Evolutionary conservation across 73 alveolate genomes (phyloP).

Genomic region (Tetrahymena thermophila): DNA sequence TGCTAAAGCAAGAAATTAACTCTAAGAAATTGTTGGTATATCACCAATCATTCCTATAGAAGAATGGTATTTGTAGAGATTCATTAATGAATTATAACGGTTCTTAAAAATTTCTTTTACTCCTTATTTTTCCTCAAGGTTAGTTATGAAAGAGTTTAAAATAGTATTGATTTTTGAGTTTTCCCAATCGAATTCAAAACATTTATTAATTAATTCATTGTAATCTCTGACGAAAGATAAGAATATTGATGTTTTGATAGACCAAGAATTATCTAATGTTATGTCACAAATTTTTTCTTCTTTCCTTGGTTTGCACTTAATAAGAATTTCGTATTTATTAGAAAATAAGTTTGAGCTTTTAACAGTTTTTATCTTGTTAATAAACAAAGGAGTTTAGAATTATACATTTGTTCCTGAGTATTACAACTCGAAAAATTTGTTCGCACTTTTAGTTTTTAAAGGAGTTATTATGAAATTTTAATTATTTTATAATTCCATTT

Average conservation of each 20-base stretch:
- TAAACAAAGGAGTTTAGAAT: conserved; percentile 14
- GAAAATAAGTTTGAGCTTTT: conserved; percentile 5
- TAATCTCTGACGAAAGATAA: conserved; percentile 53
- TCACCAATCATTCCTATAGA: conserved; percentile 9
- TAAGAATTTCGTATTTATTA: neutral
- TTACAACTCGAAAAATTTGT: neutral
- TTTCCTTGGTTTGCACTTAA: neutral
- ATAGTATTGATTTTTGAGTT: neutral
- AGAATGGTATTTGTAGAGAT: conserved; percentile 30
- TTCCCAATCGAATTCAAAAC: conserved; percentile 88
- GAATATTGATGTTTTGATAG: conserved; percentile 48
- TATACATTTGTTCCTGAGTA: neutral
- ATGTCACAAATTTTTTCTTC: neutral
- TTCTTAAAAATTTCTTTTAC: neutral
- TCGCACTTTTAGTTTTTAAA: neutral
- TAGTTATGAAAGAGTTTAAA: neutral
- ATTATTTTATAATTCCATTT: neutral
- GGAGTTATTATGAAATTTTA: neutral
- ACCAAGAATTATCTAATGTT: conserved; percentile 30
- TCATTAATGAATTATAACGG: neutral
- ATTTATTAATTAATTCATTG: conserved; percentile 51
- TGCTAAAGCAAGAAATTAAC: neutral
- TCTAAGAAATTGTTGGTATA: neutral
- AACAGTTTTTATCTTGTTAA: conserved; percentile 1
- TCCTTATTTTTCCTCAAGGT: neutral